Percentiles rank a stretch among this genome's conserved stretches.
Evolutionary conservation across 768 basidiomycete genomes (phyloP).

Genomic region (Agrocybe praecox): DNA sequence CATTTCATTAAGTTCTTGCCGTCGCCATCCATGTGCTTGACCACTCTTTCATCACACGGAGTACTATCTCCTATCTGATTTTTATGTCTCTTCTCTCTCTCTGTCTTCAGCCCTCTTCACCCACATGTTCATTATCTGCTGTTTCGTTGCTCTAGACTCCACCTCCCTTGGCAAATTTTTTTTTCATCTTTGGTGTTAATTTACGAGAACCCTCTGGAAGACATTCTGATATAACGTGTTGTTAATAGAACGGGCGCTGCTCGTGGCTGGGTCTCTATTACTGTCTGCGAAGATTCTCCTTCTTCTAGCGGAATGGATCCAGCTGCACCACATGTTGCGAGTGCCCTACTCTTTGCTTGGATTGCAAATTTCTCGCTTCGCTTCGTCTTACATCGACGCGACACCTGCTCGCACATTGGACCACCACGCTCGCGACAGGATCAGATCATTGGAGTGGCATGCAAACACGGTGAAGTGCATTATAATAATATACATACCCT

Average conservation of each 20-base stretch:
- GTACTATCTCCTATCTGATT: slow-evolving; percentile 2
- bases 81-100: neutral
- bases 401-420: neutral
- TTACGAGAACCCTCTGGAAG: too few species aligned
- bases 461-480: slow-evolving; percentile 3
- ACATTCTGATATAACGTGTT: too few species aligned
- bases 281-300: neutral
- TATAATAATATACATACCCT: neutral
- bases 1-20: slow-evolving; percentile 15
- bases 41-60: slow-evolving; percentile 12
- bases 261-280: neutral
- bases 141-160: neutral
- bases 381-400: neutral
- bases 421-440: too few species aligned
- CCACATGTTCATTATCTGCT: neutral
- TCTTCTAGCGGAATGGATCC: neutral
- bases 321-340: neutral
- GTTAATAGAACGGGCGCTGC: neutral
- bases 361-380: neutral
- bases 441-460: neutral
- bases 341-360: neutral
- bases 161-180: neutral
- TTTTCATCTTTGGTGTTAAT: too few species aligned
- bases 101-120: neutral
- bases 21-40: slow-evolving; percentile 17